phyloP scores from a whole-genome alignment of 352 stramenopile genomes.

The Hyphochytrium catenoides region DNA sequence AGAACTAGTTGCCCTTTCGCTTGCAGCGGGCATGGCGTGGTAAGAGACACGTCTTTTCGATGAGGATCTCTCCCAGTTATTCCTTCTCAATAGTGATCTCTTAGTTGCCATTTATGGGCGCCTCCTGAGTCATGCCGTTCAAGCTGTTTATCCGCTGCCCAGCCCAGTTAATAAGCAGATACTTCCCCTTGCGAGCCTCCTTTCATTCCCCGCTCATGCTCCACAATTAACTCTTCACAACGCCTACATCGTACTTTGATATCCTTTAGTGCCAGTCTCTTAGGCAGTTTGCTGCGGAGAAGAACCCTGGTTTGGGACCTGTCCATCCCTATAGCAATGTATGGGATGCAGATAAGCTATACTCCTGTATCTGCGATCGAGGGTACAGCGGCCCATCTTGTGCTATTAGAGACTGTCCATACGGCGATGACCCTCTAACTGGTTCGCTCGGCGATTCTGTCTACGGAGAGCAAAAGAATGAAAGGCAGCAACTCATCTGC shows the following conservation, averaged over 20 bases:
- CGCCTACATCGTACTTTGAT: too few relatives aligned
- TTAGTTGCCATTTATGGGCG: too few relatives aligned
- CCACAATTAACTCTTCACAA: too few relatives aligned
- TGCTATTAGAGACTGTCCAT: slow-evolving; percentile 22
- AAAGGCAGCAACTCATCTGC: slow-evolving; percentile 42
- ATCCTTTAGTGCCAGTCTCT: slow-evolving; percentile 63
- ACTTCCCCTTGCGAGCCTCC: too few relatives aligned
- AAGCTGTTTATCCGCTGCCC: too few relatives aligned
- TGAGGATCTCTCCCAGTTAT: too few relatives aligned
- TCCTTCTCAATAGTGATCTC: too few relatives aligned
- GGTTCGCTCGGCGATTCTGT: slow-evolving; percentile 23
- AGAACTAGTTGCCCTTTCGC: slow-evolving; percentile 37
- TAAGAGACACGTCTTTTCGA: too few relatives aligned
- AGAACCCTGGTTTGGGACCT: slow-evolving; percentile 22
- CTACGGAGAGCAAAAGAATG: slow-evolving; percentile 48
- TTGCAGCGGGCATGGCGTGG: too few relatives aligned
- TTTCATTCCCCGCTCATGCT: too few relatives aligned
- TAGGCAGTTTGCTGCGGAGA: slow-evolving; percentile 21
- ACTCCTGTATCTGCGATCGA: slow-evolving; percentile 53
- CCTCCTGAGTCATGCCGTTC: too few relatives aligned
- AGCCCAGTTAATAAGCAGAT: too few relatives aligned
- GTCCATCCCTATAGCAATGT: slow-evolving; percentile 28
- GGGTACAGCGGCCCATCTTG: slow-evolving; percentile 50
- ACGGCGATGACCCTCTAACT: slow-evolving; percentile 39
- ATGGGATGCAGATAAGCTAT: slow-evolving; percentile 59